A percentile compares a stretch with the other conserved stretches of the same genome.
Conservation (phyloP, 179 eudicot genomes). For the Camellia oleifera region DNA sequence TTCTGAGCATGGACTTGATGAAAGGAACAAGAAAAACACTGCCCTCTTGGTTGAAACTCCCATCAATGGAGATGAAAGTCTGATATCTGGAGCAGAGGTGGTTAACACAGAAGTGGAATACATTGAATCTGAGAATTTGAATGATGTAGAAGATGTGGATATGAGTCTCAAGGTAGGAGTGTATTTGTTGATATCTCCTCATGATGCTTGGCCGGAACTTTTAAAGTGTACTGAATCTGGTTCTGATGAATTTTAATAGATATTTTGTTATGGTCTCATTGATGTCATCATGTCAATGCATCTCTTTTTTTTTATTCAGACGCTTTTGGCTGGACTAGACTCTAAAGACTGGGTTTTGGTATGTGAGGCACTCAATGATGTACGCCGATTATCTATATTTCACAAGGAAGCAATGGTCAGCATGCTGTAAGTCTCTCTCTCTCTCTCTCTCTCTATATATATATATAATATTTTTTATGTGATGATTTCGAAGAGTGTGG, state of each 20-base stretch:
- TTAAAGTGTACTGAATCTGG: background rate
- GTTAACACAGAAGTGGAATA: conserved; percentile 53
- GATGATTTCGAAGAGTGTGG: background rate
- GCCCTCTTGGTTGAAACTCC: conserved; percentile 18
- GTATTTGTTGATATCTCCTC: conserved; percentile 11
- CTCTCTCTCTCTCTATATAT: too few species aligned
- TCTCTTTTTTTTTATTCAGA: conserved; percentile 26
- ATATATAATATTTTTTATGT: background rate
- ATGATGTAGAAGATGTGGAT: conserved; percentile 51
- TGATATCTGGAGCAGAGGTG: conserved; percentile 31
- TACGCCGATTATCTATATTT: conserved; percentile 49
- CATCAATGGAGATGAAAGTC: conserved; percentile 24
- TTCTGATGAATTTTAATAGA: background rate
- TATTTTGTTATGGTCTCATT: background rate
- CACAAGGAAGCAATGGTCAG: conserved; percentile 49
- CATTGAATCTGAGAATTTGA: conserved; percentile 59
- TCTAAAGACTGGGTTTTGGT: conserved; percentile 66
- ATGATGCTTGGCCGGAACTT: background rate
- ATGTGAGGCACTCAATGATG: conserved; percentile 61
- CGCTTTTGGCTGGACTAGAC: conserved; percentile 40
- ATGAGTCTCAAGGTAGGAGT: conserved; percentile 35
- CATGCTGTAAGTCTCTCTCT: conserved; percentile 43
- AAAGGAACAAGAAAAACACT: conserved; percentile 19
- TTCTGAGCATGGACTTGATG: conserved; percentile 27
- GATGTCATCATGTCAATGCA: background rate